Evolutionary conservation across 768 basidiomycete genomes (phyloP).

Genomic region (Suillus fuscotomentosus): DNA sequence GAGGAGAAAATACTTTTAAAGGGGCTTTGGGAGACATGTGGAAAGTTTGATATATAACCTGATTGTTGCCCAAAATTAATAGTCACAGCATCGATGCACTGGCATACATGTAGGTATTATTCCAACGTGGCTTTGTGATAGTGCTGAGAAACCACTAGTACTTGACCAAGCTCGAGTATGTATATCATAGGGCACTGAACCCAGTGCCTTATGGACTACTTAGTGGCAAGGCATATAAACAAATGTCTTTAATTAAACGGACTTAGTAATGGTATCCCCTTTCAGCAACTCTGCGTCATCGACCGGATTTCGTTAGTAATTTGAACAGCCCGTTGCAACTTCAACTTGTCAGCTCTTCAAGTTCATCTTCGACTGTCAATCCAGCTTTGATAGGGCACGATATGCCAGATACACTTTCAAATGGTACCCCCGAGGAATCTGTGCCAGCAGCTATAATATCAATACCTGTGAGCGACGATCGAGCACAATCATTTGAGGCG

Average conservation of each 20-base stretch:
- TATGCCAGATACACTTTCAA: background rate
- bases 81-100: background rate
- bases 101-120: background rate
- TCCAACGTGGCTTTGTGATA: background rate
- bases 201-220: too few species aligned
- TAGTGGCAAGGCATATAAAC: too few species aligned
- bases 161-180: background rate
- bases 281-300: too few species aligned
- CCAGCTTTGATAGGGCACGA: background rate
- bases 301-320: too few species aligned
- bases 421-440: background rate
- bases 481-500: conserved; percentile 27
- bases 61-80: background rate
- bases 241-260: too few species aligned
- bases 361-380: background rate
- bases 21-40: conserved; percentile 45
- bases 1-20: conserved; percentile 50
- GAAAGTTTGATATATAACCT: background rate
- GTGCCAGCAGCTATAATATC: background rate
- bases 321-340: too few species aligned
- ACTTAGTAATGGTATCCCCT: too few species aligned
- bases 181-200: background rate
- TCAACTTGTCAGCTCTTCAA: background rate
- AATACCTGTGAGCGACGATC: background rate
- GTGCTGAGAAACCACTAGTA: background rate